A percentile compares a stretch with the other conserved stretches of the same genome.
These are phyloP conservation scores for Trifolium pratense DNA, from an alignment of 306 rosid species.

Conservation along the genomic window DNA sequence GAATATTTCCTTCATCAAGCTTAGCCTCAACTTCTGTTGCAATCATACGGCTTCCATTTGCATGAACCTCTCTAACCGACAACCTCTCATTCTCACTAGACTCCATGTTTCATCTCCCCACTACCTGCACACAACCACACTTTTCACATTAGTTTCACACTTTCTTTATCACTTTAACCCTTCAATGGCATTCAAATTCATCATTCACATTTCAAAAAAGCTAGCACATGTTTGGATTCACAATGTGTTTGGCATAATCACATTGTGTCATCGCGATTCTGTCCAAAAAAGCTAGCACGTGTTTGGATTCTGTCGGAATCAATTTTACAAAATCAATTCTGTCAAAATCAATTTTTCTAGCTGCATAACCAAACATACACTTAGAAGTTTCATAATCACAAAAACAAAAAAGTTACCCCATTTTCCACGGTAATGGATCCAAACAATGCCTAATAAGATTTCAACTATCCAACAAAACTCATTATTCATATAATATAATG, in stretches of 20 bases:
- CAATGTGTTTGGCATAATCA: background rate
- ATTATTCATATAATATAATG: conserved; percentile 3
- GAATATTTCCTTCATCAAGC: conserved; percentile 92
- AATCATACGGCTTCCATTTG: conserved; percentile 69
- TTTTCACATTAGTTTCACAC: conserved; percentile 40
- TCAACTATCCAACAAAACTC: conserved; percentile 24
- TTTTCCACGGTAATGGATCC: conserved; percentile 39
- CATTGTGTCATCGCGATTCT: background rate
- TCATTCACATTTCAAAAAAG: conserved; percentile 28
- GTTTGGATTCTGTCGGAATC: no score
- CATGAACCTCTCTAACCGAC: conserved; percentile 59
- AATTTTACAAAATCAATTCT: no score
- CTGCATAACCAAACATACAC: no score
- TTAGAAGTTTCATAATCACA: conserved; percentile 23
- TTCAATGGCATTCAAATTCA: background rate
- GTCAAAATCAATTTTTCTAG: no score
- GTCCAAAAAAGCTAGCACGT: background rate
- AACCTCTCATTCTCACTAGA: conserved; percentile 49
- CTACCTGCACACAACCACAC: conserved; percentile 40
- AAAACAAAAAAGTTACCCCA: background rate
- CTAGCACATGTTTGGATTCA: background rate
- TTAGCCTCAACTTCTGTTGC: conserved; percentile 79
- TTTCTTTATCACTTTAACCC: conserved; percentile 36
- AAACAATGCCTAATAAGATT: conserved; percentile 11
- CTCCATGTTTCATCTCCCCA: conserved; percentile 63